Evolutionary conservation across 2,329 filamentous ascomycete species (phyloP).

Genomic region (Alternaria solani): DNA sequence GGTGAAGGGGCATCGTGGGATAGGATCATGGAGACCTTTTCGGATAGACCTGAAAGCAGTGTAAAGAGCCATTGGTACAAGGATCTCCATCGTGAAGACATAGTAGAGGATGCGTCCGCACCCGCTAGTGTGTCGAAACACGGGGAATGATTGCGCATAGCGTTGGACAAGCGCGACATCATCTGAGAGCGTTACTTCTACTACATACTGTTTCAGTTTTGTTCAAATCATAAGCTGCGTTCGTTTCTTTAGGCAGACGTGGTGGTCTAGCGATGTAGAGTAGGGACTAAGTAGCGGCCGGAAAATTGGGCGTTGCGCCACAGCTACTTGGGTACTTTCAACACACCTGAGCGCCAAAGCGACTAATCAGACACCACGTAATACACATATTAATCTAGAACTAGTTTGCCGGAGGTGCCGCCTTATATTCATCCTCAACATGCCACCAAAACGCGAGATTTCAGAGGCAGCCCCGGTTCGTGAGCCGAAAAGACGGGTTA

Average conservation of each 20-base stretch:
- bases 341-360: background rate
- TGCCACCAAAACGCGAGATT: constrained; percentile 17
- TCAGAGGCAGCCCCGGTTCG: background rate
- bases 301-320: background rate
- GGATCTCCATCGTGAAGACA: background rate
- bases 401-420: too few species aligned
- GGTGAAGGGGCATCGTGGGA: background rate
- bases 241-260: background rate
- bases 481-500: constrained; percentile 14
- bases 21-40: background rate
- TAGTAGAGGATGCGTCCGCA: background rate
- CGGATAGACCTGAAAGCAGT: background rate
- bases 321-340: background rate
- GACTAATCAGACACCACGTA: background rate
- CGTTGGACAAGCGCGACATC: too few species aligned
- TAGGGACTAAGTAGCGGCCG: constrained; percentile 3
- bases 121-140: too few species aligned
- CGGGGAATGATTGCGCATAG: too few species aligned
- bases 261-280: background rate
- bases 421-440: background rate
- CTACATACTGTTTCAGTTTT: background rate
- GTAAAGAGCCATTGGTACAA: background rate
- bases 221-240: background rate
- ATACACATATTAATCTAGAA: background rate
- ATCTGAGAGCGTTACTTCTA: too few species aligned